These are phyloP conservation scores for Serendipita sp. DNA, from an alignment of 768 basidiomycete species.

Conservation along the genomic window DNA sequence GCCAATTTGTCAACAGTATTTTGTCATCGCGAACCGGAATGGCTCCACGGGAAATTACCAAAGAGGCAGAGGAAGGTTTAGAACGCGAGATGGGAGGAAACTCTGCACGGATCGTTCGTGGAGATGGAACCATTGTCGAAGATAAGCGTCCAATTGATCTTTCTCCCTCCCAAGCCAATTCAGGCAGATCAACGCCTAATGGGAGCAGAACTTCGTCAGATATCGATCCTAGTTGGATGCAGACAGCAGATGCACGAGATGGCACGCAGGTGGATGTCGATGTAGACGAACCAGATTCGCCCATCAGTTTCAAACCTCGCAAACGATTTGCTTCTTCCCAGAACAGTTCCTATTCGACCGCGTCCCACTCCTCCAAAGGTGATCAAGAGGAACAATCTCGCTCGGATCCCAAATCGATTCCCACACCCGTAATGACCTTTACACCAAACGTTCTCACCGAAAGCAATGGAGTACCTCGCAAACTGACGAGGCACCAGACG, in stretches of 20 bases:
- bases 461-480: background rate
- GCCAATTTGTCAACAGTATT: slow-evolving; percentile 45
- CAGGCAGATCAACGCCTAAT: background rate
- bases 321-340: background rate
- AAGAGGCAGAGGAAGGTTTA: slow-evolving; percentile 40
- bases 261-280: slow-evolving; percentile 1
- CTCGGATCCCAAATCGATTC: background rate
- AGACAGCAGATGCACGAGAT: slow-evolving; percentile 15
- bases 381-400: background rate
- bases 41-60: slow-evolving; percentile 37
- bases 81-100: slow-evolving; percentile 58
- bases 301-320: slow-evolving; percentile 2
- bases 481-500: background rate
- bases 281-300: background rate
- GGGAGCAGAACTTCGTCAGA: slow-evolving; percentile 11
- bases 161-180: slow-evolving; percentile 1
- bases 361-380: background rate
- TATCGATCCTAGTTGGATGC: slow-evolving; percentile 39
- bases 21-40: slow-evolving; percentile 37
- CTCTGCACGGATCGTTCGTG: slow-evolving; percentile 49
- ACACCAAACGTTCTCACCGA: background rate
- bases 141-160: slow-evolving; percentile 19
- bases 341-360: background rate
- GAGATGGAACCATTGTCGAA: slow-evolving; percentile 44
- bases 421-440: background rate